A percentile compares a stretch with the other conserved stretches of the same genome.
These are phyloP conservation scores for Crithidia brevicula DNA, from an alignment of 208 protist species.

Conservation along the genomic window DNA sequence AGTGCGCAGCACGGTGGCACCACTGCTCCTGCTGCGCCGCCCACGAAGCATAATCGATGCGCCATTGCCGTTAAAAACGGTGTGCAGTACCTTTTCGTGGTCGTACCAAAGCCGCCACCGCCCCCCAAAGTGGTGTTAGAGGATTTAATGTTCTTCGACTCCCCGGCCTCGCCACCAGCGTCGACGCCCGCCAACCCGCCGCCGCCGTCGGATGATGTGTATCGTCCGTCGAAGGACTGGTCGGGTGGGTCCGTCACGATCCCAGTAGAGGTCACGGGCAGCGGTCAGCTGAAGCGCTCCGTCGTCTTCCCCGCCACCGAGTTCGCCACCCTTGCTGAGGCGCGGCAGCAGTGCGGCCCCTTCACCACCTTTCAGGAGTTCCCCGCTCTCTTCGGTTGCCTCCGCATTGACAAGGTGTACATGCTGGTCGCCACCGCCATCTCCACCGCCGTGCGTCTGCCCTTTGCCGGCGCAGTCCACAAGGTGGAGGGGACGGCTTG, in stretches of 20 bases:
- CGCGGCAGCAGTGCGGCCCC: conserved; percentile 55
- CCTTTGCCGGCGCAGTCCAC: conserved; percentile 58
- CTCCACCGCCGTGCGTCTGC: conserved; percentile 43
- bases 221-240: conserved; percentile 33
- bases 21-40: background rate
- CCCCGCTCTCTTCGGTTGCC: conserved; percentile 71
- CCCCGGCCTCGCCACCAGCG: background rate
- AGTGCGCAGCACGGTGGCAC: conserved; percentile 1
- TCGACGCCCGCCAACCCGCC: conserved; percentile 5
- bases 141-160: conserved; percentile 78
- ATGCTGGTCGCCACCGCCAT: conserved; percentile 74
- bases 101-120: conserved; percentile 46
- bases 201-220: conserved; percentile 26
- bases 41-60: conserved; percentile 43
- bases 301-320: conserved; percentile 51
- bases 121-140: conserved; percentile 47
- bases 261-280: conserved; percentile 52
- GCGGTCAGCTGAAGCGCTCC: conserved; percentile 63
- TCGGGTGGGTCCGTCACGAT: conserved; percentile 41
- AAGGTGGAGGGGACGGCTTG: conserved; percentile 72
- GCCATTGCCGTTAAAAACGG: conserved; percentile 52
- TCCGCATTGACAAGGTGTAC: conserved; percentile 78
- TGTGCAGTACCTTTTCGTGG: conserved; percentile 65
- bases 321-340: conserved; percentile 63
- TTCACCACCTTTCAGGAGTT: conserved; percentile 70